These are phyloP conservation scores for Bipolaris victoriae DNA, from an alignment of 2,329 filamentous ascomycete genomes.

Conservation along the genomic window DNA sequence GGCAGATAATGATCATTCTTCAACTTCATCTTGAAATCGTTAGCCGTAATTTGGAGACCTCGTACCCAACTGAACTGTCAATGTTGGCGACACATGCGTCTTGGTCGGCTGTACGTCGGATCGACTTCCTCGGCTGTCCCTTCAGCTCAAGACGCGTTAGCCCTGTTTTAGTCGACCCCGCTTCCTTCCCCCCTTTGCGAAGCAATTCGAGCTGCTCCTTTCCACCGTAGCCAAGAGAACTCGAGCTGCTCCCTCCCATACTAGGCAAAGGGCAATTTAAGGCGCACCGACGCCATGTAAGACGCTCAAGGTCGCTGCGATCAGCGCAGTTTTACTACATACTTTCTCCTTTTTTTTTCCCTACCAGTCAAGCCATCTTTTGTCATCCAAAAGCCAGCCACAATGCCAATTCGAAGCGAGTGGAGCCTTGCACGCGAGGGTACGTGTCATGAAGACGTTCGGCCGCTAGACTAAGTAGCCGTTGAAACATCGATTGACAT, in stretches of 20 bases:
- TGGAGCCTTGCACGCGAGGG: constrained; percentile 50
- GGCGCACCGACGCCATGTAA: neutral
- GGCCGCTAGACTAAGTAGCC: neutral
- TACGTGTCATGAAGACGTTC: constrained; percentile 17
- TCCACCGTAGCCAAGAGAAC: neutral
- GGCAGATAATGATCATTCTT: neutral
- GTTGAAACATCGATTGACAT: constrained; percentile 1
- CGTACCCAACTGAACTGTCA: neutral
- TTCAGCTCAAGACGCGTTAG: constrained; percentile 1
- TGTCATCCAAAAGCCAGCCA: neutral
- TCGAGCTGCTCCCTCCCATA: neutral
- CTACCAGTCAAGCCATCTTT: neutral
- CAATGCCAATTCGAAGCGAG: constrained; percentile 48
- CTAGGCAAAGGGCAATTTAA: neutral
- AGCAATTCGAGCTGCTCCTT: neutral
- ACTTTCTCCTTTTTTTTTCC: neutral
- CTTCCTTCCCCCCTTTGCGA: constrained; percentile 1
- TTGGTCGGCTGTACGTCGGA: neutral
- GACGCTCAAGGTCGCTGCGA: neutral
- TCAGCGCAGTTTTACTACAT: neutral
- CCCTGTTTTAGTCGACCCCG: constrained; percentile 3
- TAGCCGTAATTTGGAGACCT: too few relatives aligned
- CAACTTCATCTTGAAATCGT: neutral
- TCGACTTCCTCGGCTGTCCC: constrained; percentile 3
- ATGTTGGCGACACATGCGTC: neutral